These are phyloP conservation scores for Mortierella sp. DNA, from an alignment of 371 early-diverging fungal genomes.

Conservation along the genomic window DNA sequence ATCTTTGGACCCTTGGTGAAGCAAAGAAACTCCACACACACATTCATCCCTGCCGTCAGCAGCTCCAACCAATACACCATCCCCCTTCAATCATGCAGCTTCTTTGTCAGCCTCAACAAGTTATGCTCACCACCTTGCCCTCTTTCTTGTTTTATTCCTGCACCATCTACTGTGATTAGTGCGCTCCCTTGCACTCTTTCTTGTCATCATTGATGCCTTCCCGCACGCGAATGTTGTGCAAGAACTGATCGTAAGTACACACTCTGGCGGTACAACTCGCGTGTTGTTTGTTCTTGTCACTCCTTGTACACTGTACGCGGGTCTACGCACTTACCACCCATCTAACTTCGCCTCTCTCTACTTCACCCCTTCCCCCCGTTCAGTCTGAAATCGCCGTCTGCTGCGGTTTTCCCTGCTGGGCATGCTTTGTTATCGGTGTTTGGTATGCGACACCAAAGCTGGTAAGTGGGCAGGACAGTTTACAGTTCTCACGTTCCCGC, in stretches of 20 bases:
- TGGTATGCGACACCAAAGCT: slow-evolving; percentile 54
- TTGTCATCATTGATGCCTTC: slow-evolving; percentile 53
- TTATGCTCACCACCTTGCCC: no score
- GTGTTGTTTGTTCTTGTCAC: not conserved
- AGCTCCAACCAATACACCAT: no score
- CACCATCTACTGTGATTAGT: slow-evolving; percentile 15
- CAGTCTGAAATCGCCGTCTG: slow-evolving; percentile 53
- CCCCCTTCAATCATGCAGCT: no score
- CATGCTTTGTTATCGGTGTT: slow-evolving; percentile 50
- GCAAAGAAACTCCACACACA: no score
- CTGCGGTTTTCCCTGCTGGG: slow-evolving; percentile 53
- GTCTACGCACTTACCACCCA: no score
- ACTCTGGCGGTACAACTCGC: no score
- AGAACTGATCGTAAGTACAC: slow-evolving; percentile 42
- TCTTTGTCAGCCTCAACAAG: no score
- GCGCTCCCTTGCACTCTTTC: slow-evolving; percentile 44
- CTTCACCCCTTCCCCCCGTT: not conserved
- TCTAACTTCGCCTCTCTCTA: not conserved
- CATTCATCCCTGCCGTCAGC: no score
- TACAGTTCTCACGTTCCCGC: no score
- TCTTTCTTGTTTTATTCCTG: not conserved
- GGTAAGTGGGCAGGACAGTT: slow-evolving; percentile 17
- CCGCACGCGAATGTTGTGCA: slow-evolving; percentile 48
- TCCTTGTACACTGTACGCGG: no score
- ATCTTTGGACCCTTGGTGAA: no score